phyloP scores from a whole-genome alignment of 140 eudicot genomes.

The Anethum foeniculum region DNA sequence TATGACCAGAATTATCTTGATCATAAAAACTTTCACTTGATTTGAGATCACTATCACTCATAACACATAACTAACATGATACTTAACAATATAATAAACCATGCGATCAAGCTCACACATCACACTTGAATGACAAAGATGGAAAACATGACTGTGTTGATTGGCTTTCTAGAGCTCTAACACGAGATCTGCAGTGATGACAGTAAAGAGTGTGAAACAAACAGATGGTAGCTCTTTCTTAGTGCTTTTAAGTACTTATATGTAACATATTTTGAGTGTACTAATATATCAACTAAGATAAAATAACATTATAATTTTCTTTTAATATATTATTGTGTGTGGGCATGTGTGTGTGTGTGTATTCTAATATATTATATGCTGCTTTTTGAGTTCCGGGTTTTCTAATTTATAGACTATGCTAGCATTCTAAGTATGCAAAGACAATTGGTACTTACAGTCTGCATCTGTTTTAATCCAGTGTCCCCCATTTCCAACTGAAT shows the following conservation, averaged over 20 bases:
- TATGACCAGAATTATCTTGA: conserved; percentile 4
- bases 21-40: conserved; percentile 12
- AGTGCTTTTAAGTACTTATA: not conserved
- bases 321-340: not conserved
- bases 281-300: not conserved
- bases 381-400: not conserved
- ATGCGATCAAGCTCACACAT: conserved; percentile 20
- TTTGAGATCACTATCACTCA: conserved; percentile 15
- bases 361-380: not conserved
- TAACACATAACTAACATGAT: not conserved
- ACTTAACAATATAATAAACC: conserved; percentile 9
- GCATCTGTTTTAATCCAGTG: conserved; percentile 75
- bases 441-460: conserved; percentile 54
- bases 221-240: conserved; percentile 3
- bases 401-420: not conserved
- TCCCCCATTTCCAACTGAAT: conserved; percentile 33
- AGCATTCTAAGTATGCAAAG: not conserved
- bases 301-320: not conserved
- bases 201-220: conserved; percentile 10
- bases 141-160: conserved; percentile 8
- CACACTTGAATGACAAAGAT: conserved; percentile 15
- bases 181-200: conserved; percentile 47
- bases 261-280: not conserved
- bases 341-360: not conserved
- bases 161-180: conserved; percentile 54